Evolutionary conservation across 495 filamentous ascomycete species (phyloP), one percentile per base, ranked within the genome.

Genomic region (Penicillium turbatum): DNA sequence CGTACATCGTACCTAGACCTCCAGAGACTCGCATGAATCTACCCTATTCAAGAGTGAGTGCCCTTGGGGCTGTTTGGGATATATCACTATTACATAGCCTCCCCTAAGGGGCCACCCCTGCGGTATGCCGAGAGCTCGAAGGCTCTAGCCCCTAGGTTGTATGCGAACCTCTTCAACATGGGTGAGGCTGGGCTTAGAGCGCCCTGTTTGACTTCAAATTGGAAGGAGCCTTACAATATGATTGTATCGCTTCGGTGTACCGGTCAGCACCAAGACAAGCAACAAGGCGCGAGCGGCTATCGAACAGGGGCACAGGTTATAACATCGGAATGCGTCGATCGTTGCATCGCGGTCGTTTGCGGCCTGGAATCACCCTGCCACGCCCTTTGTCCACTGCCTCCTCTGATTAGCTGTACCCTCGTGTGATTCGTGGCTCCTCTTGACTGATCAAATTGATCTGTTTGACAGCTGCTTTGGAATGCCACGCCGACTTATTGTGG

Each of bases 401-500:
- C 34, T 30, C 21, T 49, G 6, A 30, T 39, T 21, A 17, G 3
- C 8, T 8, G 38, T 26, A 15, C 21, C 0, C 10, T 7, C 35
- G 16, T 21, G 11, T 56, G 40, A 60, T 60, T 56, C 30, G 57
- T 24, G 40, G 24, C 16, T 10, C 29, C 21, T 10, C 15, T 57
- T 15, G 37, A 40, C 31, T 31, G 46, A 51, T 54, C 32, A n/a
- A 26, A 5, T 13, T 8, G 35, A 36, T n/a, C 32, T 32, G 11
- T 27, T 52, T 64, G 61, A 64, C 58, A 64, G 58, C 45, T 49
- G 48, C 50, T 37, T 54, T 45, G 59, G 56, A 57, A 62, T 65
- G 59, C 56, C 56, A 41, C 16, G 21, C 11, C 47, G 55, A 55
- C 49, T 17, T 27, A 51, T 44, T 35, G 56, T 60, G 53, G 53